Evolutionary conservation across 1,284 basidiomycete genomes (phyloP).

Genomic region (Ceratobasidium sp.): DNA sequence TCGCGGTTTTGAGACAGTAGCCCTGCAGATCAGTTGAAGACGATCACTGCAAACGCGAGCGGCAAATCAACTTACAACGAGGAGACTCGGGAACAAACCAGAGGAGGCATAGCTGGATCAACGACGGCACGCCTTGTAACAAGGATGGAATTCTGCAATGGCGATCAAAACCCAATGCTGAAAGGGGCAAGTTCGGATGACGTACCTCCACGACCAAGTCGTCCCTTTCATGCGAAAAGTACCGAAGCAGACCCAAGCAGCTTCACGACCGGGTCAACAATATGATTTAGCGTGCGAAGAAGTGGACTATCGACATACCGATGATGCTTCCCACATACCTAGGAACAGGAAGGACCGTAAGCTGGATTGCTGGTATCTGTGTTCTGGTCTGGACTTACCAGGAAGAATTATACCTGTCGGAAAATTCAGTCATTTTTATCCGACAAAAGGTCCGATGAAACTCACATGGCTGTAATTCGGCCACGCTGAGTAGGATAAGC

Average conservation of each 20-base stretch:
- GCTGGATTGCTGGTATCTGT: constrained; percentile 53
- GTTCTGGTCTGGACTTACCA: constrained; percentile 53
- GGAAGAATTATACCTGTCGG: constrained; percentile 65
- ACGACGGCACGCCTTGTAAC: constrained; percentile 68
- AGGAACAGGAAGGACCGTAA: not conserved
- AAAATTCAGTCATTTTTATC: constrained; percentile 9
- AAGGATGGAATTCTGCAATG: constrained; percentile 63
- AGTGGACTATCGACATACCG: constrained; percentile 51
- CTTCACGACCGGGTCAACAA: constrained; percentile 44
- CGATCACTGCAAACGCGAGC: not conserved
- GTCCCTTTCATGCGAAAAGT: constrained; percentile 55
- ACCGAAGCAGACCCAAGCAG: constrained; percentile 63
- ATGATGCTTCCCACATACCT: constrained; percentile 72
- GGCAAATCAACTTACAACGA: constrained; percentile 64
- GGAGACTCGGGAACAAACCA: constrained; percentile 67
- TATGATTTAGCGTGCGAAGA: constrained; percentile 37
- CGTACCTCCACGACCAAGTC: constrained; percentile 64
- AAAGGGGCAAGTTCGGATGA: not conserved
- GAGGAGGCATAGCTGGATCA: constrained; percentile 59
- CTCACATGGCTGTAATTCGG: constrained; percentile 45
- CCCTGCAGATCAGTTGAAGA: constrained; percentile 43
- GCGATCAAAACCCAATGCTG: not conserved
- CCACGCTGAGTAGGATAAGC: constrained; percentile 70
- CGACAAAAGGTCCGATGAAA: not conserved
- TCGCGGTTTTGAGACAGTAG: constrained; percentile 32